Evolutionary conservation across 2,329 filamentous ascomycete species (phyloP).

Genomic region (Monilinia laxa): DNA sequence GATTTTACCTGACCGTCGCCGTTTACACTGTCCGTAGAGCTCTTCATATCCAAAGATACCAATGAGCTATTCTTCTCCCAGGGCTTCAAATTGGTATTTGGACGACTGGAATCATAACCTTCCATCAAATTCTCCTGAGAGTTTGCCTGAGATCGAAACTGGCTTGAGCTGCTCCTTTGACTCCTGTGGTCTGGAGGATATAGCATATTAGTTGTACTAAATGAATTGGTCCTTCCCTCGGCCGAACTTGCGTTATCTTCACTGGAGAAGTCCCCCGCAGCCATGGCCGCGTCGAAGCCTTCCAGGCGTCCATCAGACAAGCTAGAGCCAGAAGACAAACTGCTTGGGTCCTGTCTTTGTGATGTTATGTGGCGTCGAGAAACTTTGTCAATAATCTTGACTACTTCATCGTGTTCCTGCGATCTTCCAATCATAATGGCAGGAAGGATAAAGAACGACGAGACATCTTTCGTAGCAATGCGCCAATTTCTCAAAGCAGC

Average conservation of each 20-base stretch:
- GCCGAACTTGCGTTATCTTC: slow-evolving; percentile 57
- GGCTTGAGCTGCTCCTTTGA: slow-evolving; percentile 26
- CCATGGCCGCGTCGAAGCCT: slow-evolving; percentile 40
- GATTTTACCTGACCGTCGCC: slow-evolving; percentile 24
- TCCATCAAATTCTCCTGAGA: slow-evolving; percentile 35
- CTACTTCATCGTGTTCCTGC: slow-evolving; percentile 66
- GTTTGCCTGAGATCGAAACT: slow-evolving; percentile 28
- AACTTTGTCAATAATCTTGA: slow-evolving; percentile 74
- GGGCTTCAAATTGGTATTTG: slow-evolving; percentile 26
- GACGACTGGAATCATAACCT: slow-evolving; percentile 27
- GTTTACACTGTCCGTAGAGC: slow-evolving; percentile 30
- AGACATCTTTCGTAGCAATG: slow-evolving; percentile 81
- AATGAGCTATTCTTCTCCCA: slow-evolving; percentile 37
- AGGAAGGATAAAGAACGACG: slow-evolving; percentile 74
- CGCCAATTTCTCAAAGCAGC: slow-evolving; percentile 69
- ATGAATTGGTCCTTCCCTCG: slow-evolving; percentile 45
- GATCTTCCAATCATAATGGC: slow-evolving; percentile 77
- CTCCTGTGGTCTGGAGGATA: slow-evolving; percentile 23
- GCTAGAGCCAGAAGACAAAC: slow-evolving; percentile 55
- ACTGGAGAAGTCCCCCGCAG: slow-evolving; percentile 55
- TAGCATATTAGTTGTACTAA: slow-evolving; percentile 21
- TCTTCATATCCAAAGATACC: slow-evolving; percentile 29
- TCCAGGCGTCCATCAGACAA: slow-evolving; percentile 46
- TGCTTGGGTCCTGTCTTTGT: slow-evolving; percentile 44
- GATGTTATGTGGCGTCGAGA: slow-evolving; percentile 60